Evolutionary conservation across 805 yeast genomes (phyloP), one percentile per base, ranked within the genome.

Genomic region (Ogataea naganishii): DNA sequence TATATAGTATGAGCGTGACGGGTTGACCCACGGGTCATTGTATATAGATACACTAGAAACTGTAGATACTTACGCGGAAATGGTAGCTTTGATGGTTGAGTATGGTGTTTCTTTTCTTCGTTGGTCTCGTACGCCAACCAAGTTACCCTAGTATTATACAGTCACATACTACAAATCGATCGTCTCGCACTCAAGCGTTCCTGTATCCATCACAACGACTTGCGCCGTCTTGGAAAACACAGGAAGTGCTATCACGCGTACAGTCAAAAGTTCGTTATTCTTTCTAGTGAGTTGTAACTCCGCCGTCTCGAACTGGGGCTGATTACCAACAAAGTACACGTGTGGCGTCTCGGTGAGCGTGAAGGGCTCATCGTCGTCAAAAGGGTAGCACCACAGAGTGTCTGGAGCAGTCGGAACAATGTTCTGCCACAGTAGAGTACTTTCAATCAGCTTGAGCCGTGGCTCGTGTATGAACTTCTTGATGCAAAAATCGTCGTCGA

Each of bases 331-430:
- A 43, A 84, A 74, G 46, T 81, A 85, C 3, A 88, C 79, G 49
- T 85, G 88, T 1, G 97, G 97, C 12, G 82, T 72, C 44, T 82
- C 83, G 7, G 59, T 59, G n/a, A 92, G 58, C 2, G 76, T 62
- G 51, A 89, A 85, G 4, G 97, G 97, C 52, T 92, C 97, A 2
- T 49, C 44, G 16, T 74, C 72, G 8, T 69, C 67, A 45, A 66
- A 88, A 1, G 98, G 96, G 44, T 84, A 86, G 40, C 94, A 77
- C 67, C 88, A 80, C 24, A 92, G 57, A 0, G 98, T 92, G 47
- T 92, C 97, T 1, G 98, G 98, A 1, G 96, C 94, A 0, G 96
- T 86, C 3, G 98, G 98, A 1, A 83, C 76, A 15, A 83, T 62
- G 46, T 84, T 84, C 45, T 86, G 89, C 95, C 96, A 88, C 26